Conservation (phyloP, 1,139 yeast species). For the Nakaseomyces kungkrabaensis region DNA sequence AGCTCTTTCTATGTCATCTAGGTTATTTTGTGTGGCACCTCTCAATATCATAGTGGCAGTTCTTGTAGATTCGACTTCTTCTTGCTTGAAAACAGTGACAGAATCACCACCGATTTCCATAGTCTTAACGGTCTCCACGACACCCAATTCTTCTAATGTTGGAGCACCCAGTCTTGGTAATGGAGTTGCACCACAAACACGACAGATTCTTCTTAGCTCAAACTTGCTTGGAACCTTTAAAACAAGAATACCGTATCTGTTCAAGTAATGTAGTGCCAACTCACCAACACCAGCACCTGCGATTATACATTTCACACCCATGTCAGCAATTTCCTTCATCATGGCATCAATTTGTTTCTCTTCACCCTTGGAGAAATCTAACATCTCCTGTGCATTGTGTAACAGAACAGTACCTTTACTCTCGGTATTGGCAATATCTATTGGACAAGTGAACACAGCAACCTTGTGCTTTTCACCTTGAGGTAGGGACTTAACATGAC, state of each 20-base stretch:
- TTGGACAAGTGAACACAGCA: conserved; percentile 86
- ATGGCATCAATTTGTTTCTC: conserved; percentile 85
- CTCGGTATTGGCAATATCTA: conserved; percentile 90
- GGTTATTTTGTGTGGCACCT: conserved; percentile 92
- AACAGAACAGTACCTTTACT: conserved; percentile 93
- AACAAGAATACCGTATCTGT: conserved; percentile 75
- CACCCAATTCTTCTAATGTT: conserved; percentile 87
- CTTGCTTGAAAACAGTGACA: conserved; percentile 88
- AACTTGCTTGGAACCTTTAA: conserved; percentile 88
- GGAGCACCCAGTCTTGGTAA: conserved; percentile 93
- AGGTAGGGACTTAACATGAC: conserved; percentile 59
- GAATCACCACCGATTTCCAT: conserved; percentile 96
- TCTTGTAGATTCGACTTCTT: conserved; percentile 47
- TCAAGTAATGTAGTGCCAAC: conserved; percentile 82
- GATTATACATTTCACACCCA: conserved; percentile 79
- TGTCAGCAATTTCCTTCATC: conserved; percentile 71
- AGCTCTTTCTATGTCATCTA: conserved; percentile 94
- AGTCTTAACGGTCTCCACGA: conserved; percentile 79
- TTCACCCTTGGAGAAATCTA: conserved; percentile 91
- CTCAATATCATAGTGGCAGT: conserved; percentile 89
- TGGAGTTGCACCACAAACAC: conserved; percentile 97
- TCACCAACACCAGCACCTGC: conserved; percentile 95
- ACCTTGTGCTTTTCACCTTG: conserved; percentile 56
- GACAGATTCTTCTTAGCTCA: conserved; percentile 84
- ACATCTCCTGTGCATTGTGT: conserved; percentile 94